Evolutionary conservation across 2,329 filamentous ascomycete species (phyloP), one percentile per base, ranked within the genome.

Genomic region (Claviceps monticola): DNA sequence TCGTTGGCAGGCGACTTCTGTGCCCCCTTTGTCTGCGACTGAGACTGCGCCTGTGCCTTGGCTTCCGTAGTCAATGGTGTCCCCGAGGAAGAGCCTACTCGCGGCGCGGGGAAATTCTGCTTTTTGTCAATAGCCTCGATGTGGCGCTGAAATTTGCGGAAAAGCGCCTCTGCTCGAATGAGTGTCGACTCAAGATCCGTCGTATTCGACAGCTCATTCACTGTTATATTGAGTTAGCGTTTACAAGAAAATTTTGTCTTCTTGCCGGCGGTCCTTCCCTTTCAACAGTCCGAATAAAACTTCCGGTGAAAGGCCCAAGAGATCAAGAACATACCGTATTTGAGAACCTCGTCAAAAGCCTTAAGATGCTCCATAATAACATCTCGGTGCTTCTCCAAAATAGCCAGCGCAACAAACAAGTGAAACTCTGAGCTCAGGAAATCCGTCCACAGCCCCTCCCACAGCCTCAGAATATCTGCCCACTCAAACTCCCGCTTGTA

Each of bases 401-500:
- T 95, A 0, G 93, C 91, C 43, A 98, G 70, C 0, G 94, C 93
- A 55, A 98, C 76, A 64, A 98, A 98, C 14, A 98, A 73, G 64
- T 97, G 93, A 69, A 97, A 98, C 63, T 87, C 89, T 59, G 86
- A 86, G 61, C 80, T 90, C 55, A 88, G 69, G 60, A 84, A 93
- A 65, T 98, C 93, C 2, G 93, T 97, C 93, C 94, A 98, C 2
- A 97, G 71, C 0, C 79, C 76, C 67, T 98, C 93, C 93, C 93
- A 98, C 4, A 98, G 72, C 17, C 86, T 79, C 37, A 97, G 71
- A 11, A 95, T 81, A 62, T 97, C 89, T 47, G 77, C 66, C 88
- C 91, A 98, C 58, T 82, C 78, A 61, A 98, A 98, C 68, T 98
- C 93, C 47, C 93, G 84, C 73, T 98, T 98, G 68, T 93, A 98